Conservation (phyloP, 139 green algal genomes). For the Micractinium conductrix region DNA sequence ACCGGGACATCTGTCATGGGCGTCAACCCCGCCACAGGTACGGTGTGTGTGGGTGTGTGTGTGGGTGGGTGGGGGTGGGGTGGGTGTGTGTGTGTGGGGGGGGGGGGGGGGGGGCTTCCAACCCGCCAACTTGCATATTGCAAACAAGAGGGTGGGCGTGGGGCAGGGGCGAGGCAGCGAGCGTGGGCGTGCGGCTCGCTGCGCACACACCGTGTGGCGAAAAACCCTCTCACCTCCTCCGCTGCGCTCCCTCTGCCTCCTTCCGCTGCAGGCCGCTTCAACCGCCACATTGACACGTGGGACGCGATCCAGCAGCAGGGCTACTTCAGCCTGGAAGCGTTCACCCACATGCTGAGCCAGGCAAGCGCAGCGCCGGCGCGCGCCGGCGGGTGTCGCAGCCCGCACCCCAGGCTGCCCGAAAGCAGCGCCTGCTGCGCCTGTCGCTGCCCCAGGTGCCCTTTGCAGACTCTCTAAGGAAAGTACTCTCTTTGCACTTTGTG, state of each 20-base stretch:
- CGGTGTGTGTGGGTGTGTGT: conserved; percentile 8
- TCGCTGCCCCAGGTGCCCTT: conserved; percentile 30
- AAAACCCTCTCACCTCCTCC: no score
- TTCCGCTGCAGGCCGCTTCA: conserved; percentile 29
- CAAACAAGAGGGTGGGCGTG: no score
- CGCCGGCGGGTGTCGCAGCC: conserved; percentile 71
- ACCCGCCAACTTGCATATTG: no score
- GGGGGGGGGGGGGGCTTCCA: no score
- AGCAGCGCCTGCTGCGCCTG: conserved; percentile 32
- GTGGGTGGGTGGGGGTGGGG: not conserved
- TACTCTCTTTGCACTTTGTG: no score
- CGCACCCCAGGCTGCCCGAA: conserved; percentile 57
- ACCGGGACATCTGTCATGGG: conserved; percentile 73
- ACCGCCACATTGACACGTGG: conserved; percentile 63
- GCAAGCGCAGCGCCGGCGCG: conserved; percentile 42
- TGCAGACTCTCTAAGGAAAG: not conserved
- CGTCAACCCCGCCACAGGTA: conserved; percentile 66
- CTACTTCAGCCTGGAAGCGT: conserved; percentile 54
- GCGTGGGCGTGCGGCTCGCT: no score
- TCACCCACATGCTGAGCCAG: conserved; percentile 35
- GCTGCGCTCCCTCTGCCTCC: not conserved
- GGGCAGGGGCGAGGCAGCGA: no score
- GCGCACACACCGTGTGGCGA: no score
- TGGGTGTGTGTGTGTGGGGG: not conserved
- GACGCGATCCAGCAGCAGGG: conserved; percentile 64